phyloP scores from a whole-genome alignment of 257 asterid genomes.

The Gentiana straminea region DNA sequence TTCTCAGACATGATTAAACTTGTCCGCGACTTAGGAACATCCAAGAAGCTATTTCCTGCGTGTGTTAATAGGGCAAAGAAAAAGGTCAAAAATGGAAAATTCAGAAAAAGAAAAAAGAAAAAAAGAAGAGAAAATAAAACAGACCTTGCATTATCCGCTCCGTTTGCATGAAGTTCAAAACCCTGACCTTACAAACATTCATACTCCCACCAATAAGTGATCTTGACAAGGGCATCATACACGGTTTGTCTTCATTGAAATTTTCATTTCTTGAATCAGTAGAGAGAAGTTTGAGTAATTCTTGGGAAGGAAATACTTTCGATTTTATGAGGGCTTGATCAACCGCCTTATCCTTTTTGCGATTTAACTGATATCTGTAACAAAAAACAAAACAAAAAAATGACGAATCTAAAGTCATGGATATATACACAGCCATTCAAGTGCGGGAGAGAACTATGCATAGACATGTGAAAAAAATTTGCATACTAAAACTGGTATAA shows the following conservation, averaged over 20 bases:
- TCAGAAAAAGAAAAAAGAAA: slow-evolving; percentile 8
- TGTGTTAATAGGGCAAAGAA: slow-evolving; percentile 14
- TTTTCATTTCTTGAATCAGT: slow-evolving; percentile 55
- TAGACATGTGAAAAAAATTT: no score
- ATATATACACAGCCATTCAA: no score
- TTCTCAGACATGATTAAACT: slow-evolving; percentile 93
- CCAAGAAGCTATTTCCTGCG: slow-evolving; percentile 53
- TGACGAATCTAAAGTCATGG: slow-evolving; percentile 3
- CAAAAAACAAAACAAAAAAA: slow-evolving; percentile 12
- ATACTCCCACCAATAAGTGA: slow-evolving; percentile 73
- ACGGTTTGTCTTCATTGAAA: slow-evolving; percentile 46
- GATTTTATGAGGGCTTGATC: slow-evolving; percentile 40
- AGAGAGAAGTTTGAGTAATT: slow-evolving; percentile 33
- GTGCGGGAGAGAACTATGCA: no score
- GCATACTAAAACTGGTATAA: no score
- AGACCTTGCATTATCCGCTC: slow-evolving; percentile 79
- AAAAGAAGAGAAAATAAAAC: slow-evolving; percentile 16
- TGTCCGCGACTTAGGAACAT: slow-evolving; percentile 49
- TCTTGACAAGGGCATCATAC: slow-evolving; percentile 67
- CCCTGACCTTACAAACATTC: slow-evolving; percentile 70
- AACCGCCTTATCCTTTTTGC: slow-evolving; percentile 68
- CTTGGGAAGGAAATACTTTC: slow-evolving; percentile 34
- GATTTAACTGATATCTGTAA: slow-evolving; percentile 62
- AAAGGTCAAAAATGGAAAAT: slow-evolving; percentile 17
- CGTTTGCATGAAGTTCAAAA: slow-evolving; percentile 44